These are phyloP conservation scores for Trichoderma gamsii DNA, from an alignment of 495 filamentous ascomycete species.

Conservation along the genomic window DNA sequence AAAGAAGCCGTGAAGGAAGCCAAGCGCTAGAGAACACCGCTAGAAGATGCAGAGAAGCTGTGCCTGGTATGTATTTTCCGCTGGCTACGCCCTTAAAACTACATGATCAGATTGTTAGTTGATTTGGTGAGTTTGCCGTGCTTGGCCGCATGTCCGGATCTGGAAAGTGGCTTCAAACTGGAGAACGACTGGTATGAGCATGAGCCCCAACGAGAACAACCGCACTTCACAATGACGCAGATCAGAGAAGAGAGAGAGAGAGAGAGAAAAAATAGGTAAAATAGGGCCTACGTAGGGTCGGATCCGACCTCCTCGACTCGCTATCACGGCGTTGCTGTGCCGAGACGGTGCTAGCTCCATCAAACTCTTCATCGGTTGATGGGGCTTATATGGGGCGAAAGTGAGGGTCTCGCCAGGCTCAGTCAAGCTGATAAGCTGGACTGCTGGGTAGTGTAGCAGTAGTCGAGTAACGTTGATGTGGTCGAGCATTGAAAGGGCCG, in stretches of 20 bases:
- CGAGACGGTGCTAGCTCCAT: not conserved
- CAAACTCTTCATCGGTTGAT: slow-evolving; percentile 5
- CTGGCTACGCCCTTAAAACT: not conserved
- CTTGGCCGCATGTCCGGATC: not conserved
- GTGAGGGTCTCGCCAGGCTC: slow-evolving; percentile 8
- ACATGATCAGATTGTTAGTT: not conserved
- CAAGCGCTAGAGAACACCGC: slow-evolving; percentile 11
- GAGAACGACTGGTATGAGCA: too few species aligned
- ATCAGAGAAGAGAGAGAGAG: not conserved
- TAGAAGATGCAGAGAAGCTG: slow-evolving; percentile 10
- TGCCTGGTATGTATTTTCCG: not conserved
- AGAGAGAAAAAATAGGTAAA: too few species aligned
- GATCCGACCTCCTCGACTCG: not conserved
- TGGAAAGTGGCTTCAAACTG: not conserved
- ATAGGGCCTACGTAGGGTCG: too few species aligned
- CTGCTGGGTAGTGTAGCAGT: not conserved
- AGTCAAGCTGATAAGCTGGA: slow-evolving; percentile 2
- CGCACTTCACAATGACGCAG: not conserved
- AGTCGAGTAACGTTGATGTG: slow-evolving; percentile 14
- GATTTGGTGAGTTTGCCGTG: not conserved
- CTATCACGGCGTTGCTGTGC: not conserved
- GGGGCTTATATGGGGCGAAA: slow-evolving; percentile 4
- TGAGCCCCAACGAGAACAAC: too few species aligned
- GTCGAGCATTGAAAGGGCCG: slow-evolving; percentile 1
- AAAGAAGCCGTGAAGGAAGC: not conserved